Evolutionary conservation across 352 stramenopile species (phyloP).

Genomic region (Peronospora belbahrii): DNA sequence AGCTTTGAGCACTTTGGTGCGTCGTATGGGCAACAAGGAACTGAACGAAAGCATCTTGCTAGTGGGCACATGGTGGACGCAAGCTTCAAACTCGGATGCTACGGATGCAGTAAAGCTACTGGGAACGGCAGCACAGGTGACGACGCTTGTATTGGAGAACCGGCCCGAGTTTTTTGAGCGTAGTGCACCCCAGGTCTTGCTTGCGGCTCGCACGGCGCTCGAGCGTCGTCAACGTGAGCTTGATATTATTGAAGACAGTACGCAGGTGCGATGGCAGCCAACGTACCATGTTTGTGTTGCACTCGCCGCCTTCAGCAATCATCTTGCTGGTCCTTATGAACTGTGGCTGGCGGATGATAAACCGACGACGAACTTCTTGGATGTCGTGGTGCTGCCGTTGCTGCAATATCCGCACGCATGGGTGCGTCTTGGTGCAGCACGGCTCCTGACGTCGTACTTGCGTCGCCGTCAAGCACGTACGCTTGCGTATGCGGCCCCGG

Average conservation of each 20-base stretch:
- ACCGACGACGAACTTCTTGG: conserved; percentile 29
- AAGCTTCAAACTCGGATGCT: conserved; percentile 30
- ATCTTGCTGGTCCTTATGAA: conserved; percentile 51
- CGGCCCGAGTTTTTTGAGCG: conserved; percentile 75
- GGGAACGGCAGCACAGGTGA: conserved; percentile 66
- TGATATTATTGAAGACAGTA: conserved; percentile 34
- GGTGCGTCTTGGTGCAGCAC: conserved; percentile 56
- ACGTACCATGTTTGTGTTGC: conserved; percentile 53
- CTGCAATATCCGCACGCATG: conserved; percentile 70
- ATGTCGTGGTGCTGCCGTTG: conserved; percentile 43
- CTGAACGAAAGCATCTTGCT: conserved; percentile 87
- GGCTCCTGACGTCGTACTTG: conserved; percentile 63
- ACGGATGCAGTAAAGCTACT: conserved; percentile 45
- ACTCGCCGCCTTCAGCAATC: conserved; percentile 59
- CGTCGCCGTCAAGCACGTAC: conserved; percentile 37
- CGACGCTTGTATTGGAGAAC: conserved; percentile 55
- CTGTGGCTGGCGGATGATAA: conserved; percentile 40
- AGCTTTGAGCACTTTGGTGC: conserved; percentile 80
- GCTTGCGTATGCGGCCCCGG: conserved; percentile 26
- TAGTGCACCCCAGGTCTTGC: conserved; percentile 38
- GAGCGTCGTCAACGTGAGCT: conserved; percentile 29
- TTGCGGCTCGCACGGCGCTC: conserved; percentile 31
- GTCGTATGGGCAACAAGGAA: conserved; percentile 85
- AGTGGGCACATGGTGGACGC: conserved; percentile 80
- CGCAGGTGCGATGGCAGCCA: conserved; percentile 51